phyloP scores from a whole-genome alignment of 129 eudicot genomes.

The Pittosporum tobira region DNA sequence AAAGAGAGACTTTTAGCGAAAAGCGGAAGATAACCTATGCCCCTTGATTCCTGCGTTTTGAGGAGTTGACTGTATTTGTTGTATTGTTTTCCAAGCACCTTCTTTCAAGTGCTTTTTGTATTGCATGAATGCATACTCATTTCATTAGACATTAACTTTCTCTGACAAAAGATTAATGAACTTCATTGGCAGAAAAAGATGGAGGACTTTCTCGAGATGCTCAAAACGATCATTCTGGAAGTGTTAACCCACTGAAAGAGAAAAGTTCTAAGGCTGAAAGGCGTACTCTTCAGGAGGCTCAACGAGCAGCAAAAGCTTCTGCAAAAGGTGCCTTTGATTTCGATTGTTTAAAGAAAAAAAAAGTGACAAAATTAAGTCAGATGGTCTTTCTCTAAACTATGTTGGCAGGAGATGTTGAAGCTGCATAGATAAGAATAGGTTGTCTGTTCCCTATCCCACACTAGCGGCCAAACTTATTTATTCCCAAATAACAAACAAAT shows the following conservation, averaged over 20 bases:
- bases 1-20: not conserved
- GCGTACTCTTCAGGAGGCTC: conserved; percentile 89
- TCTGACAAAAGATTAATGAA: not conserved
- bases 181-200: conserved; percentile 32
- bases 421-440: no score
- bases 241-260: conserved; percentile 56
- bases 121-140: not conserved
- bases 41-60: not conserved
- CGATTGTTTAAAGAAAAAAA: not conserved
- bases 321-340: conserved; percentile 43
- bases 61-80: not conserved
- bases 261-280: conserved; percentile 88
- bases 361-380: no score
- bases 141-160: not conserved
- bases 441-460: no score
- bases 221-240: conserved; percentile 33
- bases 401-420: no score
- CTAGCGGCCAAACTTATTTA: no score
- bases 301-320: conserved; percentile 84
- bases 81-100: not conserved
- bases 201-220: conserved; percentile 32
- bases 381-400: no score
- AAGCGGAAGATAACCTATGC: not conserved
- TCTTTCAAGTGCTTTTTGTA: not conserved
- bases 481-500: no score